Percentiles rank a stretch among this genome's conserved stretches.
Conservation (phyloP, 2,329 filamentous ascomycete genomes). For the Sclerotinia borealis region DNA sequence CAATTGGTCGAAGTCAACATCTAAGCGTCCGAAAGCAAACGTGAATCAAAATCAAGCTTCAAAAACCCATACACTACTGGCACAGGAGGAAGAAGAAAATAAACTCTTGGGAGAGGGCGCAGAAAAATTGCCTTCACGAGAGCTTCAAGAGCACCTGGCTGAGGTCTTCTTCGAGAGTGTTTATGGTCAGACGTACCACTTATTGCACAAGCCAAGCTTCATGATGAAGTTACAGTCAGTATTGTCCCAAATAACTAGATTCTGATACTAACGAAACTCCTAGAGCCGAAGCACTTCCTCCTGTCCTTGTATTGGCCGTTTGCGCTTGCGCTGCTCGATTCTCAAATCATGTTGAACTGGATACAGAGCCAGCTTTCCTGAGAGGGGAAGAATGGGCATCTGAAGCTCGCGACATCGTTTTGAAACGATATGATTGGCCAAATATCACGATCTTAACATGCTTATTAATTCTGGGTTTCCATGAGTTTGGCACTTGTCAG, state of each 20-base stretch:
- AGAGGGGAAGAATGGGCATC: constrained; percentile 88
- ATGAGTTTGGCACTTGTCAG: constrained; percentile 96
- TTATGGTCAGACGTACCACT: constrained; percentile 90
- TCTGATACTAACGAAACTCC: constrained; percentile 14
- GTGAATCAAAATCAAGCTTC: constrained; percentile 32
- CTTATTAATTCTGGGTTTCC: constrained; percentile 78
- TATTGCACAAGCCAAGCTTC: constrained; percentile 95
- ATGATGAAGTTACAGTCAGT: constrained; percentile 75
- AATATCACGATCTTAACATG: constrained; percentile 95
- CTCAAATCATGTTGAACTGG: constrained; percentile 78
- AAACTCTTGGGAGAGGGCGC: constrained; percentile 74
- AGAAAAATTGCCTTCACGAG: constrained; percentile 74
- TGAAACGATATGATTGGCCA: constrained; percentile 84
- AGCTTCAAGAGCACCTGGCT: constrained; percentile 87
- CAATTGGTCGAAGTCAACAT: constrained; percentile 64
- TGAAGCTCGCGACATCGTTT: constrained; percentile 78
- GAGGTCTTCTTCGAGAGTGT: constrained; percentile 95
- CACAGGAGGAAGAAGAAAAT: constrained; percentile 65
- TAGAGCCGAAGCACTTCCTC: constrained; percentile 73
- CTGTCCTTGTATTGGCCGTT: constrained; percentile 86
- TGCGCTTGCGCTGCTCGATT: constrained; percentile 95
- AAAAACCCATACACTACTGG: constrained; percentile 48
- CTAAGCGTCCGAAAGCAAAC: constrained; percentile 43
- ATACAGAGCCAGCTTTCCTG: constrained; percentile 66
- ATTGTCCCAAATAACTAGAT: background rate